A percentile compares a stretch with the other conserved stretches of the same genome.
Evolutionary conservation across 169 alveolate genomes (phyloP).

Genomic region (Plasmodium reichenowi): DNA sequence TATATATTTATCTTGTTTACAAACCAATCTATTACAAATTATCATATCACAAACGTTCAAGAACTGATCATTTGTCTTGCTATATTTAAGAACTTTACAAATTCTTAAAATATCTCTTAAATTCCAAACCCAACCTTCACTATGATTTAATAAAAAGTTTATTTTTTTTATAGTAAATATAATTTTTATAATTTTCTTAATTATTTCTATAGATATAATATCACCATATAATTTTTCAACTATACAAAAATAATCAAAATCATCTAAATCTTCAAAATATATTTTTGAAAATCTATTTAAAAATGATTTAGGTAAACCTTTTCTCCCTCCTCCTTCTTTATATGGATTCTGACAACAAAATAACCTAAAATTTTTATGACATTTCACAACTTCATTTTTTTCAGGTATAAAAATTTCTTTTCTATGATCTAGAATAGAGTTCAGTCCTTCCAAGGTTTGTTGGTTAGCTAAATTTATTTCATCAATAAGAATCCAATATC

Average conservation of each 20-base stretch:
- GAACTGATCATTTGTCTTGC: not conserved
- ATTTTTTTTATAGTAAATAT: conserved; percentile 77
- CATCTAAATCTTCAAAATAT: conserved; percentile 89
- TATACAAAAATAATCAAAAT: conserved; percentile 90
- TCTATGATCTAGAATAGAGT: conserved; percentile 98
- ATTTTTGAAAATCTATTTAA: conserved; percentile 98
- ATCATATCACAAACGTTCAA: conserved; percentile 28
- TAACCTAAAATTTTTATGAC: conserved; percentile 96
- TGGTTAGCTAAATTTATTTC: conserved; percentile 99
- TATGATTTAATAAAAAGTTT: conserved; percentile 70
- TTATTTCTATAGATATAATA: conserved; percentile 17
- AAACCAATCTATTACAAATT: conserved; percentile 39
- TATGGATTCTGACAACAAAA: conserved; percentile 99
- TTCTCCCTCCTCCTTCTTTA: conserved; percentile 97
- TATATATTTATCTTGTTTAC: conserved; percentile 39
- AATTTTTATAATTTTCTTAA: conserved; percentile 64
- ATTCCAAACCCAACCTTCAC: conserved; percentile 88
- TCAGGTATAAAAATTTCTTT: conserved; percentile 97
- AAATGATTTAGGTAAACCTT: conserved; percentile 98
- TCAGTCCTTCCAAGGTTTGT: conserved; percentile 98
- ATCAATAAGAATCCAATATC: conserved; percentile 99
- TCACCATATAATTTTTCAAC: conserved; percentile 84
- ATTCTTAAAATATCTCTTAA: conserved; percentile 83
- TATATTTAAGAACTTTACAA: conserved; percentile 21
- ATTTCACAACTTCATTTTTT: conserved; percentile 92